These are phyloP conservation scores for Vanderwaltozyma verrucispora DNA, from an alignment of 805 yeast genomes.

Conservation along the genomic window DNA sequence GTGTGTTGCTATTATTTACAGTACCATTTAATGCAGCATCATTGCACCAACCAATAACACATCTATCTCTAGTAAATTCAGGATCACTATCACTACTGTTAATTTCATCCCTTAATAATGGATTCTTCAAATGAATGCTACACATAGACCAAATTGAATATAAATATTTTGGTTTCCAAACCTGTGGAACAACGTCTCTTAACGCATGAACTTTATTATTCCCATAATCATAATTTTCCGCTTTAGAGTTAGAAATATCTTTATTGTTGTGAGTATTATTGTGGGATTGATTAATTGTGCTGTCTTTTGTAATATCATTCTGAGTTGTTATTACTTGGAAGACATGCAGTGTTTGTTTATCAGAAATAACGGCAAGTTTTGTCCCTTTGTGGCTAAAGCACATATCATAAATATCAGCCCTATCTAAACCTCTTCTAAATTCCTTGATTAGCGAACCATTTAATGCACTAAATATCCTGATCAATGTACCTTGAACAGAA, in stretches of 20 bases:
- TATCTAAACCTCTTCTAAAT: constrained; percentile 83
- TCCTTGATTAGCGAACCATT: constrained; percentile 62
- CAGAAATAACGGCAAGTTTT: constrained; percentile 75
- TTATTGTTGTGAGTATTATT: constrained; percentile 1
- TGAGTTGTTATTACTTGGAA: constrained; percentile 35
- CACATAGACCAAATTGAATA: constrained; percentile 84
- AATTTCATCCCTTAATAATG: constrained; percentile 16
- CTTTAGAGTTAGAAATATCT: too few relatives aligned
- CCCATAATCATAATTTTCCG: constrained; percentile 4
- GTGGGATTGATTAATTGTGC: not conserved
- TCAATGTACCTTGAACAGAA: constrained; percentile 80
- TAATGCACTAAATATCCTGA: constrained; percentile 62
- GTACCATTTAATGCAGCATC: constrained; percentile 2
- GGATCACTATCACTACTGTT: not conserved
- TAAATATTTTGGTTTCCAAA: constrained; percentile 62
- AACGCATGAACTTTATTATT: constrained; percentile 56
- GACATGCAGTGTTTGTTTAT: constrained; percentile 82
- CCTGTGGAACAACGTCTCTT: constrained; percentile 40
- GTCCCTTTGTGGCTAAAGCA: constrained; percentile 69
- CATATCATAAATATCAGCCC: constrained; percentile 74
- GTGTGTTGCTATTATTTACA: not conserved
- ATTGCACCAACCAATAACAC: constrained; percentile 25
- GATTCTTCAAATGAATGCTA: constrained; percentile 43
- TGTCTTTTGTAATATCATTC: constrained; percentile 1
- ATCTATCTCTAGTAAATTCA: constrained; percentile 18